Evolutionary conservation across 176 grass and related monocot species (phyloP), one percentile per base, ranked within the genome.

Genomic region (Hsuehochloa calcarea): DNA sequence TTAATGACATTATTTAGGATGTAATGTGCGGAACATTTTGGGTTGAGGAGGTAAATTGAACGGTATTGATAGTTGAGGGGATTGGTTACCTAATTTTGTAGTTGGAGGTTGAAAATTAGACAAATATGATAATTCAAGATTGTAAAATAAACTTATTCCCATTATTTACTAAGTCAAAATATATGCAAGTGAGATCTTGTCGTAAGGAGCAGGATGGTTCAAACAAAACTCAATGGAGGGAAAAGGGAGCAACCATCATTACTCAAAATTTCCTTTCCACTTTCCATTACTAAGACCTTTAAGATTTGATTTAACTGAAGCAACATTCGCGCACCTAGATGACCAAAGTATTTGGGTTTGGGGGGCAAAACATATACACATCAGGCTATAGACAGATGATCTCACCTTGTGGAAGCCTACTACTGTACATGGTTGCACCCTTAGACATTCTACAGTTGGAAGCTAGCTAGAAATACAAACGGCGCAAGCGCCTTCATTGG

Each of bases 221-320:
- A 34, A 34, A 34, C 2, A 34, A 2, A 34, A 34, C 2, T 83
- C 74, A 27, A 87, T 17, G 59, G 43, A 83, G 50, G 49, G 49
- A 73, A 87, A 83, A 74, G 65, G 67, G 74, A 91, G 69, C 63
- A 84, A 84, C 39, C 50, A 40, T 7, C 61, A 70, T 84, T 74
- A 80, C 89, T 81, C 89, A 91, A 77, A 91, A 85, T 76, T 84
- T 76, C 85, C 81, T 80, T 87, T 75, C 70, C 76, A 67, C 65
- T 76, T 84, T 63, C 81, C 46, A 81, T 88, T 75, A 75, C 80
- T 61, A 52, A 78, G 68, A 29, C 84, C n/a, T 38, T 68, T 37
- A 80, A 50, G 61, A 79, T 79, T n/a, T n/a, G n/a, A n/a, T n/a
- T 83, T 68, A 67, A 79, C 59, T 43, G 60, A 84, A 80, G 74